Evolutionary conservation across 352 stramenopile species (phyloP).

Genomic region (Phytophthora citricola): DNA sequence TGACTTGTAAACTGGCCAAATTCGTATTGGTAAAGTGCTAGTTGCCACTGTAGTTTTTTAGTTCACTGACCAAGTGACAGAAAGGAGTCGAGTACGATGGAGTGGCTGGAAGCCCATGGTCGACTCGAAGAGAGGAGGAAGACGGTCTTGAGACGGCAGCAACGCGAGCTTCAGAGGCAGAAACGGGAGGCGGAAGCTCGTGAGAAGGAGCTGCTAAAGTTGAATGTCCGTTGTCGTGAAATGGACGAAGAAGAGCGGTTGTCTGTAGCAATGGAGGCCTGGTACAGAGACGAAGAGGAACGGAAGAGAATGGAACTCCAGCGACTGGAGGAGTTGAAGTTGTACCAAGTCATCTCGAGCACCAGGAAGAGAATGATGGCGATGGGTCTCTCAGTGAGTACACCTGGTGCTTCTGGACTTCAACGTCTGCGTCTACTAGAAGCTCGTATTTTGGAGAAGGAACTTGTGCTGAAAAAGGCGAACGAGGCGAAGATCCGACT

Average conservation of each 20-base stretch:
- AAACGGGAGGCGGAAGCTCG: conserved; percentile 30
- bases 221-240: conserved; percentile 44
- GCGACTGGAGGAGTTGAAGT: conserved; percentile 44
- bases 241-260: conserved; percentile 64
- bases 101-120: conserved; percentile 58
- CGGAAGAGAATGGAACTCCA: conserved; percentile 31
- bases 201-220: conserved; percentile 42
- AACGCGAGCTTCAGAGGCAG: conserved; percentile 51
- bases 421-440: conserved; percentile 45
- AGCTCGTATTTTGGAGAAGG: conserved; percentile 41
- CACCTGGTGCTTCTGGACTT: conserved; percentile 32
- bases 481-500: conserved; percentile 45
- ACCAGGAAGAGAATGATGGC: conserved; percentile 35
- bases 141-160: conserved; percentile 48
- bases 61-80: not conserved
- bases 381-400: conserved; percentile 46
- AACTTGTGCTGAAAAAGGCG: conserved; percentile 33
- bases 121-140: conserved; percentile 58
- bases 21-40: too few relatives aligned
- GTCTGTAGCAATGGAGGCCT: conserved; percentile 49
- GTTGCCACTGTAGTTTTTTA: too few relatives aligned
- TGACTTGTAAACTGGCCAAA: not conserved
- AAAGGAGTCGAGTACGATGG: conserved; percentile 25
- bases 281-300: conserved; percentile 33
- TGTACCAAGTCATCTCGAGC: conserved; percentile 37